Percentiles rank a stretch among this genome's conserved stretches.
Evolutionary conservation across 495 filamentous ascomycete genomes (phyloP).

Genomic region (Diplogelasinospora grovesii): DNA sequence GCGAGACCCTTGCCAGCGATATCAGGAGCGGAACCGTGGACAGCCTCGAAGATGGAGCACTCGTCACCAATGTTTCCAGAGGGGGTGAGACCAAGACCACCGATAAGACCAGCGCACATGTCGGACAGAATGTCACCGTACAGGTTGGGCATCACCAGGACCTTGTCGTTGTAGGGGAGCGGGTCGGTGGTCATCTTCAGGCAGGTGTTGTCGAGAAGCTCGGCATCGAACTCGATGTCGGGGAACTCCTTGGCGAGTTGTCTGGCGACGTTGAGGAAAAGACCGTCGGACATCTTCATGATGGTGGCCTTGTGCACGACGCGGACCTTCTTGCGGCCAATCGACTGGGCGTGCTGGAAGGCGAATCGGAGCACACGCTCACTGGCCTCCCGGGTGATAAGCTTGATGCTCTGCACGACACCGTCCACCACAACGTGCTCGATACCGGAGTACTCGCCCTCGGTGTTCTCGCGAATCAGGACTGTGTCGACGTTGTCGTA

Average conservation of each 20-base stretch:
- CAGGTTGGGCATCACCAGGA: conserved; percentile 98
- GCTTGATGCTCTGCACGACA: conserved; percentile 98
- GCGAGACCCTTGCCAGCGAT: conserved; percentile 94
- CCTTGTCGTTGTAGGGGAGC: conserved; percentile 94
- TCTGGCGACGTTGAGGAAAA: conserved; percentile 82
- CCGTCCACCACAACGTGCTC: conserved; percentile 98
- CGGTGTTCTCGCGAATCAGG: conserved; percentile 98
- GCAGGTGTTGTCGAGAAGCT: conserved; percentile 98
- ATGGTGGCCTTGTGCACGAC: conserved; percentile 99
- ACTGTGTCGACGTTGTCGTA: conserved; percentile 98
- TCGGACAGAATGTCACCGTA: conserved; percentile 99
- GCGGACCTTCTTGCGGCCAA: conserved; percentile 90
- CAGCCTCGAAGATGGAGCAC: conserved; percentile 99
- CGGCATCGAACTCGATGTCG: conserved; percentile 86
- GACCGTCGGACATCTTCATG: conserved; percentile 99
- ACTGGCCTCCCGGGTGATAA: conserved; percentile 88
- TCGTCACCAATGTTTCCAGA: conserved; percentile 98
- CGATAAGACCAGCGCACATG: conserved; percentile 98
- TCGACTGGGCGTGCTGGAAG: conserved; percentile 91
- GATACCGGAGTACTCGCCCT: conserved; percentile 99
- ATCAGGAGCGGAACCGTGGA: conserved; percentile 95
- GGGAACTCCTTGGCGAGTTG: conserved; percentile 91
- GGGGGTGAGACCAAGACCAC: conserved; percentile 92
- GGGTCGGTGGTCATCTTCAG: conserved; percentile 96
- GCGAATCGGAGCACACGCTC: conserved; percentile 94